Evolutionary conservation across 2,329 filamentous ascomycete genomes (phyloP).

Genomic region (Fusarium luffae): DNA sequence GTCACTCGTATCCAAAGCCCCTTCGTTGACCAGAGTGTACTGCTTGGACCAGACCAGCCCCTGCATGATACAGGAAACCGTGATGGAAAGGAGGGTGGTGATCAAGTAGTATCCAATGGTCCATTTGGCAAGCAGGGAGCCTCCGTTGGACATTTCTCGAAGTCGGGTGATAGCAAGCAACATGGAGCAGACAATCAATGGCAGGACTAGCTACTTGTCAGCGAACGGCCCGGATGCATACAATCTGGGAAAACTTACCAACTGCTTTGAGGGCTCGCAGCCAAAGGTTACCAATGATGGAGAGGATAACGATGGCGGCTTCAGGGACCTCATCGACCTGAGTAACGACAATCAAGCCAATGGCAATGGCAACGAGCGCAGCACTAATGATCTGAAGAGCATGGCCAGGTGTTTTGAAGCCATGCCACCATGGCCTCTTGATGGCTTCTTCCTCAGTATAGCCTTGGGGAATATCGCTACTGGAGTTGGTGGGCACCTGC

Average conservation of each 20-base stretch:
- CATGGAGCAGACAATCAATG: slow-evolving; percentile 64
- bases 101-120: slow-evolving; percentile 61
- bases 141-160: slow-evolving; percentile 57
- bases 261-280: slow-evolving; percentile 60
- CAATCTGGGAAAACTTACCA: slow-evolving; percentile 48
- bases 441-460: slow-evolving; percentile 29
- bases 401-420: slow-evolving; percentile 56
- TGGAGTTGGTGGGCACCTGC: slow-evolving; percentile 36
- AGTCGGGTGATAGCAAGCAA: slow-evolving; percentile 62
- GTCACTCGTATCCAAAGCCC: slow-evolving; percentile 42
- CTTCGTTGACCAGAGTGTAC: slow-evolving; percentile 53
- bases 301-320: slow-evolving; percentile 53
- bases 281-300: slow-evolving; percentile 62
- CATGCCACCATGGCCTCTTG: slow-evolving; percentile 52
- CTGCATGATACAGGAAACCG: slow-evolving; percentile 58
- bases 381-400: slow-evolving; percentile 62
- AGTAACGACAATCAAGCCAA: slow-evolving; percentile 59
- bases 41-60: slow-evolving; percentile 59
- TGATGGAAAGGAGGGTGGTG: slow-evolving; percentile 59
- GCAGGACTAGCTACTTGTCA: slow-evolving; percentile 54
- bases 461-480: slow-evolving; percentile 16
- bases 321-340: slow-evolving; percentile 56
- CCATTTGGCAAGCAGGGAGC: slow-evolving; percentile 58
- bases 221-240: background rate
- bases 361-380: slow-evolving; percentile 60